These are phyloP conservation scores for Paramecium primaurelia DNA, from an alignment of 73 alveolate species.

Conservation along the genomic window DNA sequence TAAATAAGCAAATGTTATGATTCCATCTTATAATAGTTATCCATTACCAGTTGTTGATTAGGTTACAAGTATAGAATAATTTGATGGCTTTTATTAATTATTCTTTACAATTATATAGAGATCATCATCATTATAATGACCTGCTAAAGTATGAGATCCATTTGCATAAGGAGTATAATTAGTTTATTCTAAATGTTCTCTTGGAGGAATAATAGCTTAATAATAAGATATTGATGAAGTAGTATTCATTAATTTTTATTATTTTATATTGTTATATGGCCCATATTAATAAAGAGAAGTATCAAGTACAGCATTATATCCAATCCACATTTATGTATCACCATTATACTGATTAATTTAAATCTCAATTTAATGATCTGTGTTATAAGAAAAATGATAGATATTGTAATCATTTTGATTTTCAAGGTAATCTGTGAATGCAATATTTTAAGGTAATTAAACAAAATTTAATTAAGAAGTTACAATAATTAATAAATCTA, in stretches of 20 bases:
- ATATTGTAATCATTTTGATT: not conserved
- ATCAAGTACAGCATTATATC: not conserved
- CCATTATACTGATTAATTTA: not conserved
- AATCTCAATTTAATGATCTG: slow-evolving; percentile 30
- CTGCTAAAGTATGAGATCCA: slow-evolving; percentile 7
- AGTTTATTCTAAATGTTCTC: slow-evolving; percentile 19
- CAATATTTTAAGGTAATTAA: not conserved
- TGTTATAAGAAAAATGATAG: not conserved
- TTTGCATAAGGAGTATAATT: slow-evolving; percentile 10
- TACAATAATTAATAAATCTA: not conserved
- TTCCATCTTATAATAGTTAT: not conserved
- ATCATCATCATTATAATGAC: slow-evolving; percentile 46
- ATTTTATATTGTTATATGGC: not conserved
- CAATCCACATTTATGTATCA: not conserved
- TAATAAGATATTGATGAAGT: not conserved
- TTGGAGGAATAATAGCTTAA: not conserved
- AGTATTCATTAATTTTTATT: not conserved
- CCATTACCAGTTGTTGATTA: not conserved
- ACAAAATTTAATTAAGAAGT: not conserved
- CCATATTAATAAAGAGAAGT: not conserved
- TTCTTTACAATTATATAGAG: not conserved
- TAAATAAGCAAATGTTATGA: not conserved
- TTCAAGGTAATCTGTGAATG: not conserved
- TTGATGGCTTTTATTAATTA: not conserved
- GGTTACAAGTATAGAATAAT: not conserved